Base-by-base conservation (phyloP, 1,284 basidiomycete genomes). In the Cryptococcus wingfieldii region DNA sequence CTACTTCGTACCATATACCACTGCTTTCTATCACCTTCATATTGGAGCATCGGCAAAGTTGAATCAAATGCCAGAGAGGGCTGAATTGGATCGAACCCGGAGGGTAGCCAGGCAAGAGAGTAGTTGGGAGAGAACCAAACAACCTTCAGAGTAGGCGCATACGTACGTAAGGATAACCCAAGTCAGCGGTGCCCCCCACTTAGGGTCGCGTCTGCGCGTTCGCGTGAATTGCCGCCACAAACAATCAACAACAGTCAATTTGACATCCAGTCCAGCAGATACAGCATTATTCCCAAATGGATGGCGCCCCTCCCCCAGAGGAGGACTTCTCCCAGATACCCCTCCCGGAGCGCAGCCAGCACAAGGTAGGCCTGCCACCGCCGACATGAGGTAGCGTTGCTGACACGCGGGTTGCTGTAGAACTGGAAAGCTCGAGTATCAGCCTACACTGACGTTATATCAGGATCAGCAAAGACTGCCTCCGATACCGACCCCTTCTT, bases 371-470 rank as follows among this genome's bases (percentile, higher is more conserved):
- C 55, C 18, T 16, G 10, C 27, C 19, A 18, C 14, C 16, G 31
- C 52, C 19, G 5, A 14, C 23, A 27, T 39, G 23, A 23, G 23
- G 34, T 1, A 13, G 9, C 9, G 37, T 10, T 25, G 16, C 37
- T 31, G 38, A 43, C 28, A 44, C 16, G 38, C 34, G 31, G 39
- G 10, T 41, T 18, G 5, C 16, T 19, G 3, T 68, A 82, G 83
- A 93, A 95, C 71, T 98, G 95, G 95, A 98, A 98, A 79, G 95
- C 96, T 49, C 86, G 95, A 64, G 84, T 96, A 66, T 91, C 86
- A 70, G 96, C 86, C 54, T 98, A 98, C 76, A 89, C 91, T 76
- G 80, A 89, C 46, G 85, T 98, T 61, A 84, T 88, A 79, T 87
- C 89, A 77, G 84, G 83, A 57, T 94, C 95, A 75, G 86, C 86